Percentiles rank a stretch among this genome's conserved stretches.
These are phyloP conservation scores for Trametes meyenii DNA, from an alignment of 768 basidiomycete genomes.

Conservation along the genomic window DNA sequence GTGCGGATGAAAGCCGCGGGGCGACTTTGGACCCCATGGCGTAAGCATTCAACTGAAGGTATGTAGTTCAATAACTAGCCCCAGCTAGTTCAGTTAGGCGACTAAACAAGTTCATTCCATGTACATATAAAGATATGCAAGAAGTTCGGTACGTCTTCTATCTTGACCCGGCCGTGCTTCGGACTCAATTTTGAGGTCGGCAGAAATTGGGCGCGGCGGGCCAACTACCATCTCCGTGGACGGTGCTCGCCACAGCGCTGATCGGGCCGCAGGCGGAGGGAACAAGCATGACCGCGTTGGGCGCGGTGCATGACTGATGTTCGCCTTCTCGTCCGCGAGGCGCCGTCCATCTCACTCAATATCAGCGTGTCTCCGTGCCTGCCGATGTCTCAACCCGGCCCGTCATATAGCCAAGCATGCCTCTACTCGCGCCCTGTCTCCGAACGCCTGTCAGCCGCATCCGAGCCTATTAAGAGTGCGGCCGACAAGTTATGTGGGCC, in stretches of 20 bases:
- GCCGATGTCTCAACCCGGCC: neutral
- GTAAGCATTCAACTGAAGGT: neutral
- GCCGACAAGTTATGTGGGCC: neutral
- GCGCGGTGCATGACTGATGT: slow-evolving; percentile 8
- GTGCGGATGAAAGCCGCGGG: too few relatives aligned
- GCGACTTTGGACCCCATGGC: too few relatives aligned
- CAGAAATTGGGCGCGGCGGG: slow-evolving; percentile 1
- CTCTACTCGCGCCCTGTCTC: slow-evolving; percentile 8
- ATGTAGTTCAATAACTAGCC: neutral
- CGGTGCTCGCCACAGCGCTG: slow-evolving; percentile 4
- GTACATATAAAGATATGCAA: neutral
- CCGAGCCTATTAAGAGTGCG: neutral
- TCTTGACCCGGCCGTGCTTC: neutral
- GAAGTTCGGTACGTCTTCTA: neutral
- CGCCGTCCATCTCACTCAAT: neutral
- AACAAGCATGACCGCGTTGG: slow-evolving; percentile 6
- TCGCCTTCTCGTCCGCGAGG: neutral
- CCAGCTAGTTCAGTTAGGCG: neutral
- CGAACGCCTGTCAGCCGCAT: slow-evolving; percentile 4
- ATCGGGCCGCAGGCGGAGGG: slow-evolving; percentile 3
- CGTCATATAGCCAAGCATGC: slow-evolving; percentile 14
- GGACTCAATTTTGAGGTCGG: neutral
- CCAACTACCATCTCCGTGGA: neutral
- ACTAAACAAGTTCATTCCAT: neutral
- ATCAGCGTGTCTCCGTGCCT: slow-evolving; percentile 1